These are phyloP conservation scores for Wickerhamiella kurtzmanii DNA, from an alignment of 805 yeast species.

Conservation along the genomic window DNA sequence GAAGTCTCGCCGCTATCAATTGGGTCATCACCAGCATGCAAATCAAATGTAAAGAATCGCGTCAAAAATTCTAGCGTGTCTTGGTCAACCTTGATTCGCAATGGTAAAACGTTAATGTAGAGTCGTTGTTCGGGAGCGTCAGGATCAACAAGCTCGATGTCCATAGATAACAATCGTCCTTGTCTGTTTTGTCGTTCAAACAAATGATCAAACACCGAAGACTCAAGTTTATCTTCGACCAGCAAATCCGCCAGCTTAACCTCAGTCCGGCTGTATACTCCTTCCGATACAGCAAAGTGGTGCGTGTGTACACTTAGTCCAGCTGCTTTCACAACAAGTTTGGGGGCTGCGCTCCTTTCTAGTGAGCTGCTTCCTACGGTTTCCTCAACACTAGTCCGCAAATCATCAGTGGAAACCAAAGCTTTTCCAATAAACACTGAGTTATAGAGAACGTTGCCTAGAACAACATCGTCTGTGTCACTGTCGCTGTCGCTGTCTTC, in stretches of 20 bases:
- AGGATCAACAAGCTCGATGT: neutral
- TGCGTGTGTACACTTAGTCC: slow-evolving; percentile 25
- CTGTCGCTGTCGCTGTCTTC: slow-evolving; percentile 5
- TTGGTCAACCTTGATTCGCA: slow-evolving; percentile 79
- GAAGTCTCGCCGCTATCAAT: neutral
- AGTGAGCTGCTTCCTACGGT: slow-evolving; percentile 26
- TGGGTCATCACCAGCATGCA: slow-evolving; percentile 29
- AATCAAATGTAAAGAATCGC: slow-evolving; percentile 65
- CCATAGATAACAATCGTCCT: neutral
- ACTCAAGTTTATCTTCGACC: slow-evolving; percentile 62
- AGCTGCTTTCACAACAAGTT: slow-evolving; percentile 22
- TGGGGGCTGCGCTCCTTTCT: slow-evolving; percentile 13
- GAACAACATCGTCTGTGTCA: slow-evolving; percentile 20
- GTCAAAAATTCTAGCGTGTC: slow-evolving; percentile 77
- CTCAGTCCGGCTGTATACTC: neutral
- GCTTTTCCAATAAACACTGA: slow-evolving; percentile 48
- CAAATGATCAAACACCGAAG: slow-evolving; percentile 86
- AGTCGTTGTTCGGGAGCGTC: slow-evolving; percentile 9
- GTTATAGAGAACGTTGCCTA: slow-evolving; percentile 58
- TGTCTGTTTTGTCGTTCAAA: slow-evolving; percentile 24
- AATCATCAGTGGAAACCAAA: slow-evolving; percentile 22
- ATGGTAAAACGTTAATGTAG: slow-evolving; percentile 39
- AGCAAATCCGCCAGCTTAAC: slow-evolving; percentile 32
- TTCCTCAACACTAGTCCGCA: slow-evolving; percentile 43
- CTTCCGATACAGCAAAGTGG: neutral